Conservation (phyloP, 2,329 filamentous ascomycete genomes). For the Colletotrichum cordylinicola region DNA sequence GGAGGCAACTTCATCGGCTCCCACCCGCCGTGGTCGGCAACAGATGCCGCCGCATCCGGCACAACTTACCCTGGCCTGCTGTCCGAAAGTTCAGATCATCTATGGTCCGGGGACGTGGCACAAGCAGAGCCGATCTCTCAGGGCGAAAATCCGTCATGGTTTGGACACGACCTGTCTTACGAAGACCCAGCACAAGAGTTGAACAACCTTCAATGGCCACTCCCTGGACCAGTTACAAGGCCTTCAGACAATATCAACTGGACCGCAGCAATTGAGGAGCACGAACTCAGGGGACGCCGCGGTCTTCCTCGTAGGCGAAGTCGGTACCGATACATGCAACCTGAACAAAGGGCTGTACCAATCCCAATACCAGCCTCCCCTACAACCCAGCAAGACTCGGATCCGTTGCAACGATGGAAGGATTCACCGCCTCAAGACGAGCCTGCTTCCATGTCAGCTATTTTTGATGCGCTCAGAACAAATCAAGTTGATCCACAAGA, state of each 20-base stretch:
- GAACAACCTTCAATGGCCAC: not conserved
- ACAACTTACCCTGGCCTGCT: not conserved
- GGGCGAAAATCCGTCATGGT: not conserved
- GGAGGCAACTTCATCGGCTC: not conserved
- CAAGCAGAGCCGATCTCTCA: not conserved
- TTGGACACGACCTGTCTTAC: not conserved
- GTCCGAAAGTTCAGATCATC: not conserved
- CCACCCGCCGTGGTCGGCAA: not conserved
- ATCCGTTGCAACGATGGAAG: constrained; percentile 36
- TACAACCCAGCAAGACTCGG: constrained; percentile 3
- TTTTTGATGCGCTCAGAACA: constrained; percentile 29
- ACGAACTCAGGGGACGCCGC: not conserved
- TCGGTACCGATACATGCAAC: not conserved
- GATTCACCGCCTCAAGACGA: constrained; percentile 37
- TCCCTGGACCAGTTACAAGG: not conserved
- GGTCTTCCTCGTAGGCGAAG: not conserved
- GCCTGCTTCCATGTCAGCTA: constrained; percentile 31
- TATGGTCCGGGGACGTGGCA: not conserved
- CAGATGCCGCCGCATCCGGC: not conserved
- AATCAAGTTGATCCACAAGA: not conserved
- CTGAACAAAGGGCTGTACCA: not conserved
- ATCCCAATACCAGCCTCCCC: not conserved
- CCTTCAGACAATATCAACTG: not conserved
- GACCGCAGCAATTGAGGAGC: not conserved
- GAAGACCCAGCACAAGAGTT: not conserved